Conservation (phyloP, 2,329 filamentous ascomycete genomes). For the Paecilomyces dactylethromorphus region DNA sequence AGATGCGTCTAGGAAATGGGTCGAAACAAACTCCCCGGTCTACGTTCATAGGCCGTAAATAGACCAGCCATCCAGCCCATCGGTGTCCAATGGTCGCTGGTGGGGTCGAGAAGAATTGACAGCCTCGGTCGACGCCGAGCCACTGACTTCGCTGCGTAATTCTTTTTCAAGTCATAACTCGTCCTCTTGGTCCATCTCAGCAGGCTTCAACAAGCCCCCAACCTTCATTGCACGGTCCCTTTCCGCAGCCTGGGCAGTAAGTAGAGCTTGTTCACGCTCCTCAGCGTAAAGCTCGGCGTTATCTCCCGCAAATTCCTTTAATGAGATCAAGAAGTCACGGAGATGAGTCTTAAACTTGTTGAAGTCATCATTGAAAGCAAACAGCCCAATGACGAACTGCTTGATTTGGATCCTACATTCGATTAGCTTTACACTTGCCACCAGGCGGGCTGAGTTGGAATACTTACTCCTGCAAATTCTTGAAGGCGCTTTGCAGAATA, state of each 20-base stretch:
- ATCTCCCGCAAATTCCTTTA: conserved; percentile 95
- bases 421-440: not conserved
- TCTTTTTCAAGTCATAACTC: conserved; percentile 74
- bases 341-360: conserved; percentile 93
- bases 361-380: conserved; percentile 79
- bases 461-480: conserved; percentile 81
- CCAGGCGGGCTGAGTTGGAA: not conserved
- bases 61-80: conserved; percentile 57
- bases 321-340: conserved; percentile 91
- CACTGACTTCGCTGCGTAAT: conserved; percentile 53
- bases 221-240: conserved; percentile 91
- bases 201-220: conserved; percentile 90
- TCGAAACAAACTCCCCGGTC: conserved; percentile 17
- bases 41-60: conserved; percentile 52
- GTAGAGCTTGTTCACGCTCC: conserved; percentile 87
- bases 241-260: conserved; percentile 78
- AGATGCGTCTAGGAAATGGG: conserved; percentile 16
- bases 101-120: conserved; percentile 9
- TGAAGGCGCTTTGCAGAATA: conserved; percentile 82
- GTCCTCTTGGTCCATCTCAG: conserved; percentile 83
- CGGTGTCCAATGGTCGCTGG: conserved; percentile 14
- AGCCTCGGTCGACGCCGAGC: conserved; percentile 32
- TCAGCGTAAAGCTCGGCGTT: conserved; percentile 90
- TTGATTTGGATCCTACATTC: conserved; percentile 69
- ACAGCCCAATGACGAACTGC: conserved; percentile 82